A percentile compares a stretch with the other conserved stretches of the same genome.
Evolutionary conservation across 1,284 basidiomycete genomes (phyloP).

Genomic region (Ceratobasidium sp.): DNA sequence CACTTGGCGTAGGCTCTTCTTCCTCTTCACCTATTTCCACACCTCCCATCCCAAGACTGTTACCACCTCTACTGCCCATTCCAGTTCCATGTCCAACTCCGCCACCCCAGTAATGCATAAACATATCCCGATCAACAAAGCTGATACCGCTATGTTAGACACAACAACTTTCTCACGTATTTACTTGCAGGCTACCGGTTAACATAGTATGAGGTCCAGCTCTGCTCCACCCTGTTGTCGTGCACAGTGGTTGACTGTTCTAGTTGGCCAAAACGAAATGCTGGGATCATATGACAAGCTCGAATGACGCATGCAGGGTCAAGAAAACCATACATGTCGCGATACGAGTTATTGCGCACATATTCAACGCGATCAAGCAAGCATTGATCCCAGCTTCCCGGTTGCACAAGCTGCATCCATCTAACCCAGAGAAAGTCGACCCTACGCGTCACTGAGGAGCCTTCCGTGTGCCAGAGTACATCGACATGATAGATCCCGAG

Average conservation of each 20-base stretch:
- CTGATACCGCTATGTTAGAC: not conserved
- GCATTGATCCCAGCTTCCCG: not conserved
- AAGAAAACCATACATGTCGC: constrained; percentile 51
- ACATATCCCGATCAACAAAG: constrained; percentile 21
- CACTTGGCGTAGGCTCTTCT: too few species aligned
- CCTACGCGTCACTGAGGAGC: not conserved
- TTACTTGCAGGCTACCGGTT: not conserved
- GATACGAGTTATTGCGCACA: not conserved
- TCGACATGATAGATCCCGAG: constrained; percentile 48
- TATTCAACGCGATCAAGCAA: not conserved
- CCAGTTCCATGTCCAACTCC: constrained; percentile 8
- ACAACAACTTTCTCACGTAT: not conserved
- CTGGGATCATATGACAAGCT: constrained; percentile 51
- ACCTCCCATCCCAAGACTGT: too few species aligned
- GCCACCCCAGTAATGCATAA: constrained; percentile 14
- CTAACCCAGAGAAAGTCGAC: constrained; percentile 53
- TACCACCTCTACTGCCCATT: too few species aligned
- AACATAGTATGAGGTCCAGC: not conserved
- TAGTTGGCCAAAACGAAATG: constrained; percentile 36
- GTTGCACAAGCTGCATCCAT: not conserved
- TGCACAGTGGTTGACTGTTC: not conserved
- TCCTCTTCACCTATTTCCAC: too few species aligned
- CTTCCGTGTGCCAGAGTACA: not conserved
- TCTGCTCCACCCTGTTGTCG: not conserved
- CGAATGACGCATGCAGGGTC: constrained; percentile 51